phyloP scores from a whole-genome alignment of 1,284 basidiomycete genomes.

The Heliocybe sulcata region DNA sequence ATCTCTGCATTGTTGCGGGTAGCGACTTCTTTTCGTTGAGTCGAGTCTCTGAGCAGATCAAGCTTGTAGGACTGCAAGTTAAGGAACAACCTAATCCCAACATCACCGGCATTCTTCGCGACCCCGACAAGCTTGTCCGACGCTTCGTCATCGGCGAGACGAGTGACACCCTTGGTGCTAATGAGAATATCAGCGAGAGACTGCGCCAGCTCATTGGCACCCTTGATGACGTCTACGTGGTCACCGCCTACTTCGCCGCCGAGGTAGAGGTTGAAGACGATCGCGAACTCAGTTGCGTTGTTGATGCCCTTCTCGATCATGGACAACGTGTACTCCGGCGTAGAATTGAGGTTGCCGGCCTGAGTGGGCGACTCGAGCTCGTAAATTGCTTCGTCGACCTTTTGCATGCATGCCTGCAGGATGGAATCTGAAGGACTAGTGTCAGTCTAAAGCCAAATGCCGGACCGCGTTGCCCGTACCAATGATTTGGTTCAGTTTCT shows the following conservation, averaged over 20 bases:
- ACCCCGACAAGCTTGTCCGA: slow-evolving; percentile 83
- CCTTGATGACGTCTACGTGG: slow-evolving; percentile 97
- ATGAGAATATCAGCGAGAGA: slow-evolving; percentile 86
- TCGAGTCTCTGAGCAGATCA: slow-evolving; percentile 59
- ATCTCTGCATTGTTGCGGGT: slow-evolving; percentile 88
- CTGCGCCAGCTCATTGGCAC: slow-evolving; percentile 95
- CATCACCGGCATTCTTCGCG: slow-evolving; percentile 86
- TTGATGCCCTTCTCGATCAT: slow-evolving; percentile 97
- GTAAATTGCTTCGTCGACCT: slow-evolving; percentile 96
- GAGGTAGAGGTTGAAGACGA: slow-evolving; percentile 89
- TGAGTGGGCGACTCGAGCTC: slow-evolving; percentile 95
- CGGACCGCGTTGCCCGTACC: slow-evolving; percentile 36
- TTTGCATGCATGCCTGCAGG: slow-evolving; percentile 92
- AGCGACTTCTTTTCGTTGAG: slow-evolving; percentile 81
- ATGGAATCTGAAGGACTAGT: slow-evolving; percentile 72
- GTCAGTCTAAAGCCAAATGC: slow-evolving; percentile 3
- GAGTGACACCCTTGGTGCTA: slow-evolving; percentile 94
- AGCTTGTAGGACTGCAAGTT: slow-evolving; percentile 96
- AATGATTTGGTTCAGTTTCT: slow-evolving; percentile 98
- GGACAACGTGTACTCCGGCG: slow-evolving; percentile 95
- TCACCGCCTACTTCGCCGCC: slow-evolving; percentile 87
- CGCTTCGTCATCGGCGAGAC: slow-evolving; percentile 87
- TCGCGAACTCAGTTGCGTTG: slow-evolving; percentile 94
- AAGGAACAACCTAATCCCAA: slow-evolving; percentile 88
- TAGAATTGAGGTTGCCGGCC: slow-evolving; percentile 91